Conservation (phyloP, 345 rosid genomes). For the Anastatica hierochuntica region DNA sequence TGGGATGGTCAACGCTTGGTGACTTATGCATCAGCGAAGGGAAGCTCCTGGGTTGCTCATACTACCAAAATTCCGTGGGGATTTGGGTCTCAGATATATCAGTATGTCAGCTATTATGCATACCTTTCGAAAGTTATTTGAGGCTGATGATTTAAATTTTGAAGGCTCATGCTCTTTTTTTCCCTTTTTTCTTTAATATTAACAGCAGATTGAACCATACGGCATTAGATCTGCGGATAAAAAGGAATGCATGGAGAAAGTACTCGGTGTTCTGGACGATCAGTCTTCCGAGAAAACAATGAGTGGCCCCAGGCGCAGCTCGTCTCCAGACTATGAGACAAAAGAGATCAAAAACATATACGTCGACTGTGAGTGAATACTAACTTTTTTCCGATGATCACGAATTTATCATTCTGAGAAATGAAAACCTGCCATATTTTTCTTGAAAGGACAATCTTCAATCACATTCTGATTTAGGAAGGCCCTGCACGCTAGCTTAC, state of each 20-base stretch:
- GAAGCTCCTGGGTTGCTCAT: conserved; percentile 84
- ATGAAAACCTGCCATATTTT: too few relatives aligned
- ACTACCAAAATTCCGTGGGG: conserved; percentile 67
- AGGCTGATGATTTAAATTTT: not conserved
- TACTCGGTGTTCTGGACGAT: conserved; percentile 33
- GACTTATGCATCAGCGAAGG: conserved; percentile 81
- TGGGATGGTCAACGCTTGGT: conserved; percentile 91
- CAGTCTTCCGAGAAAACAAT: conserved; percentile 38
- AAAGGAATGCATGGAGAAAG: conserved; percentile 37
- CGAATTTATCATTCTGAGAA: not conserved
- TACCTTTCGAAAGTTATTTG: conserved; percentile 1
- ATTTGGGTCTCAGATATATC: conserved; percentile 82
- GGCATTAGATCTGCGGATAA: conserved; percentile 37
- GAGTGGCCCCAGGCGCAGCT: conserved; percentile 33
- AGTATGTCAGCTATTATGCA: conserved; percentile 34
- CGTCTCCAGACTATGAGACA: conserved; percentile 61
- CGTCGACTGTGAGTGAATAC: conserved; percentile 69
- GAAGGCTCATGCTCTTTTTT: not conserved
- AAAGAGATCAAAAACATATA: conserved; percentile 93
- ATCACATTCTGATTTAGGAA: not conserved
- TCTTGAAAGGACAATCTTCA: too few relatives aligned
- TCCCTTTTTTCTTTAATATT: not conserved
- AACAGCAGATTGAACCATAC: conserved; percentile 79
- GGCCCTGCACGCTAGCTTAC: not conserved
- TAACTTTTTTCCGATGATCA: not conserved